A percentile compares a stretch with the other conserved stretches of the same genome.
These are phyloP conservation scores for Eremomyces bilateralis DNA, from an alignment of 495 filamentous ascomycete genomes.

Conservation along the genomic window DNA sequence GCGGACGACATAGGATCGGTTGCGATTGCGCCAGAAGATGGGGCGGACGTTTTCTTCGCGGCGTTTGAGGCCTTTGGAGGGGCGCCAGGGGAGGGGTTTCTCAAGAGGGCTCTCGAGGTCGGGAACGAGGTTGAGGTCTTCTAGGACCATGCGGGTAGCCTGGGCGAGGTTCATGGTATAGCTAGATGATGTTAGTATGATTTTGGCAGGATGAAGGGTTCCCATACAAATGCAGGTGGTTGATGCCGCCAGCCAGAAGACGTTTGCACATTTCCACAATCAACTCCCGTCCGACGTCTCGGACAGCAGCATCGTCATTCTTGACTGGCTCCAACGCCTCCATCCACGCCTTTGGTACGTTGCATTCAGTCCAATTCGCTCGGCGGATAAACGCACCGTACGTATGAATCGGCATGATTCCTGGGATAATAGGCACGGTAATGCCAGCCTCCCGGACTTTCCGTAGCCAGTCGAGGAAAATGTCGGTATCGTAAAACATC, in stretches of 20 bases:
- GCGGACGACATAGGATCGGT: slow-evolving; percentile 81
- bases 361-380: slow-evolving; percentile 69
- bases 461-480: slow-evolving; percentile 74
- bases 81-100: slow-evolving; percentile 81
- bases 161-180: slow-evolving; percentile 99
- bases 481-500: slow-evolving; percentile 98
- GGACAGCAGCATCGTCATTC: slow-evolving; percentile 83
- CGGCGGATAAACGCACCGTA: slow-evolving; percentile 79
- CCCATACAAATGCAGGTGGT: slow-evolving; percentile 71
- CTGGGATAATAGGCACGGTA: slow-evolving; percentile 75
- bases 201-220: background rate
- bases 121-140: slow-evolving; percentile 64
- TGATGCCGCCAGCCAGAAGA: slow-evolving; percentile 59
- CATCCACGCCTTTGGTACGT: slow-evolving; percentile 62
- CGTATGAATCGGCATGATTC: slow-evolving; percentile 97
- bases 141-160: slow-evolving; percentile 79
- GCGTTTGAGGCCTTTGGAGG: slow-evolving; percentile 71
- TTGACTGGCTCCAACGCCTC: slow-evolving; percentile 75
- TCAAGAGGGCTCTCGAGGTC: slow-evolving; percentile 54
- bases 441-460: slow-evolving; percentile 73
- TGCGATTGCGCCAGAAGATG: slow-evolving; percentile 97
- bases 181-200: slow-evolving; percentile 17
- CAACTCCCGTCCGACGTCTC: slow-evolving; percentile 71
- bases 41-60: slow-evolving; percentile 90
- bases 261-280: slow-evolving; percentile 84